Percentiles rank a stretch among this genome's conserved stretches.
Evolutionary conservation across 495 filamentous ascomycete genomes (phyloP).

Genomic region (Aspergillus cristatus): DNA sequence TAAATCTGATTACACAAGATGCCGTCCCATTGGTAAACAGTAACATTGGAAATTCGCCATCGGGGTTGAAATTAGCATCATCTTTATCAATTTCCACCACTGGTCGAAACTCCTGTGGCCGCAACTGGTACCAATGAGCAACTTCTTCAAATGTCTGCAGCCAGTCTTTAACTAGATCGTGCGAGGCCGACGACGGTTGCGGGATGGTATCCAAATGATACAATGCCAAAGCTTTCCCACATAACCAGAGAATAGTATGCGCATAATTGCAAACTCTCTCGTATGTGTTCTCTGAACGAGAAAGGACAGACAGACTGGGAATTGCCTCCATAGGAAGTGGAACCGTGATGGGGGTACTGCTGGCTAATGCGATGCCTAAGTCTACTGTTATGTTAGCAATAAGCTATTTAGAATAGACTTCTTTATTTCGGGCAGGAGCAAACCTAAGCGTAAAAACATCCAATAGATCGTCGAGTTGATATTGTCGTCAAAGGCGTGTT

Average conservation of each 20-base stretch:
- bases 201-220: constrained; percentile 18
- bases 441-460: too few relatives aligned
- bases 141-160: constrained; percentile 20
- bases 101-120: constrained; percentile 23
- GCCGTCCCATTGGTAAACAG: constrained; percentile 32
- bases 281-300: constrained; percentile 9
- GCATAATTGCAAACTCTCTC: constrained; percentile 18
- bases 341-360: constrained; percentile 13
- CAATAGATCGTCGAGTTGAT: too few relatives aligned
- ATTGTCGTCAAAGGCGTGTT: too few relatives aligned
- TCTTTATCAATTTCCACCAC: constrained; percentile 21
- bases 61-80: constrained; percentile 8
- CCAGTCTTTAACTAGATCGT: constrained; percentile 11
- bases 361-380: constrained; percentile 19
- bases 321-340: constrained; percentile 11
- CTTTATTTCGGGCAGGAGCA: too few relatives aligned
- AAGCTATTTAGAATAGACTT: not conserved
- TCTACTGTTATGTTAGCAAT: constrained; percentile 11
- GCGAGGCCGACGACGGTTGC: constrained; percentile 5
- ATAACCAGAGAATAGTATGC: constrained; percentile 21
- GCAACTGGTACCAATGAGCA: constrained; percentile 25
- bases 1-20: constrained; percentile 33
- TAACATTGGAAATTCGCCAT: constrained; percentile 25
- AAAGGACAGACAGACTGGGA: constrained; percentile 10
- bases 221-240: constrained; percentile 15